Evolutionary conservation across 495 filamentous ascomycete species (phyloP).

Genomic region (Cudoniella acicularis): DNA sequence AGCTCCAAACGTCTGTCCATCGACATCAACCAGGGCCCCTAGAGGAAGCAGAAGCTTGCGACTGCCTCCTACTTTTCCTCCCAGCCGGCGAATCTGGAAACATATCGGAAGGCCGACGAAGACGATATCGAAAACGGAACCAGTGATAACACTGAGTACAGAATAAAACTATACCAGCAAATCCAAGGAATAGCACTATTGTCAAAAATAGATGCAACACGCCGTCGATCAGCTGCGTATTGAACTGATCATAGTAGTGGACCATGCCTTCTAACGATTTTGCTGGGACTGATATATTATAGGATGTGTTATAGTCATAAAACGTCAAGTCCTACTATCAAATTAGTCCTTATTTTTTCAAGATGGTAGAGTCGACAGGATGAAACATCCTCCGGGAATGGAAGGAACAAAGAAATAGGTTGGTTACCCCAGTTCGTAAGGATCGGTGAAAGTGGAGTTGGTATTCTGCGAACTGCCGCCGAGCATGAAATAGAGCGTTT

Average conservation of each 20-base stretch:
- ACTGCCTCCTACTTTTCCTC: background rate
- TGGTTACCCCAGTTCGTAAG: too few relatives aligned
- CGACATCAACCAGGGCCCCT: too few relatives aligned
- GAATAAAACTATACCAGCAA: background rate
- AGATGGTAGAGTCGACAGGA: too few relatives aligned
- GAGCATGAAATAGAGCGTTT: background rate
- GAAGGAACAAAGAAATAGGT: too few relatives aligned
- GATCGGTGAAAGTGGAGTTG: too few relatives aligned
- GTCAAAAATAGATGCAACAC: background rate
- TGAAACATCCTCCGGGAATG: too few relatives aligned
- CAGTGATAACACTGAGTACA: background rate
- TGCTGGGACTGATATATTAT: background rate
- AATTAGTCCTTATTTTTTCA: too few relatives aligned
- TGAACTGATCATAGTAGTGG: background rate
- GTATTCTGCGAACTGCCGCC: background rate
- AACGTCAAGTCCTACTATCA: background rate
- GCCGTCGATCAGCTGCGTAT: background rate
- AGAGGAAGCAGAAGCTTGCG: too few relatives aligned
- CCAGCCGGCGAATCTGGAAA: background rate
- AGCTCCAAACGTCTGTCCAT: too few relatives aligned
- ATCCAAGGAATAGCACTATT: background rate
- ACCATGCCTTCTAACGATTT: background rate
- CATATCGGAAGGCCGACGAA: background rate
- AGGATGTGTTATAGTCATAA: background rate
- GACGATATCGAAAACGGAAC: background rate